Evolutionary conservation across 179 eudicot genomes (phyloP), one percentile per base, ranked within the genome.

Genomic region (Silene vulgaris): DNA sequence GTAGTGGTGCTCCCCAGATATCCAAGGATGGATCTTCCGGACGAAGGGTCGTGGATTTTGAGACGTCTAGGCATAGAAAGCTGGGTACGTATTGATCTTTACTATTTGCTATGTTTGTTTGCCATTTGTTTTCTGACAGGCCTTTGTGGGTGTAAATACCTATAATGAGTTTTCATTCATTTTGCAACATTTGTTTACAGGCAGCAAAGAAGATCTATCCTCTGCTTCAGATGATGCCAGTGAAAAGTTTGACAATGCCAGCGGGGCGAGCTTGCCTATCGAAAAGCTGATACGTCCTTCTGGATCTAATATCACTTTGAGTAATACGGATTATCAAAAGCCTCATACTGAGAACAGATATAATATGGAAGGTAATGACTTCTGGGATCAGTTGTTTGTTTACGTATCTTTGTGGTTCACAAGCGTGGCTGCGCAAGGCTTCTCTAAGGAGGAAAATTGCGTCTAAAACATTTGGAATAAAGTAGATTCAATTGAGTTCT

Each of bases 1-100:
- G 97, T 79, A 90, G 97, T 81, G 97, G 97, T 67, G 97, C 93
- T 28, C 88, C 97, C 21, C 99, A 88, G 78, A 65, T 79, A 72
- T 80, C 90, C 6, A 95, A 93, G 88, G 99, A 96, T 56, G 98
- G 91, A 72, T 84, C 96, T 77, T 71, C 79, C 63, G 96, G 92
- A 57, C 86, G 90, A 78, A 86, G 87, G 61, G 65, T 92, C 29
- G 82, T 50, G 70, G 99, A 96, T 78, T 83, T 60, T 81, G 78
- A 71, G 63, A 90, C 79, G 30, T 75, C 91, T 20, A 88, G 97
- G 77, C 89, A 90, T 77, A 62, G 74, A 37, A 89, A 83, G 75
- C 82, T 84, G 71, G 99, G 99, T 95, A 89, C 20, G 19, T 64
- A 40, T 65, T 32, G 60, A 12, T 71, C 0, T 43, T 30, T 59